Evolutionary conservation across 352 stramenopile genomes (phyloP).

Genomic region (Globisporangium perplexum): DNA sequence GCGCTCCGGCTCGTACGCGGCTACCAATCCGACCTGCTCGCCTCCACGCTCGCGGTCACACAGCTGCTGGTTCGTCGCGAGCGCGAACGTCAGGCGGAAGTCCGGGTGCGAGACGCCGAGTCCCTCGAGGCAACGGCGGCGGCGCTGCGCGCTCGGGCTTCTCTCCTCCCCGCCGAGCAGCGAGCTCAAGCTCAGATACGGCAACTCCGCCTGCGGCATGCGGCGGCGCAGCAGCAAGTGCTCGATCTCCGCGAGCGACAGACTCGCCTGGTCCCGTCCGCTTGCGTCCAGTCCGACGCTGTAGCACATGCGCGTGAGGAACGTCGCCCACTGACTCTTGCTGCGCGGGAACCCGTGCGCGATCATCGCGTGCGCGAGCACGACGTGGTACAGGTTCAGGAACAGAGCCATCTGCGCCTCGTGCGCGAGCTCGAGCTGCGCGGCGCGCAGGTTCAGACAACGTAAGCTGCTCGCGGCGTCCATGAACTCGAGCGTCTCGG

Average conservation of each 20-base stretch:
- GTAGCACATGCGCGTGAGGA: slow-evolving; percentile 63
- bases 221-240: slow-evolving; percentile 60
- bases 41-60: slow-evolving; percentile 4
- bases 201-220: slow-evolving; percentile 38
- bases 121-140: slow-evolving; percentile 8
- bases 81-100: slow-evolving; percentile 69
- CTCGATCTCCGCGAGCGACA: slow-evolving; percentile 79
- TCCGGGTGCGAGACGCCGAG: slow-evolving; percentile 60
- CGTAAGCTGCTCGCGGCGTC: slow-evolving; percentile 58
- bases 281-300: slow-evolving; percentile 24
- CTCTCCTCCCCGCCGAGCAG: neutral
- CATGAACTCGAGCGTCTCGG: slow-evolving; percentile 57
- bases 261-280: slow-evolving; percentile 21
- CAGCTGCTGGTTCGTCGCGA: slow-evolving; percentile 48
- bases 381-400: slow-evolving; percentile 71
- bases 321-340: slow-evolving; percentile 51
- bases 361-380: slow-evolving; percentile 78
- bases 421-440: slow-evolving; percentile 37
- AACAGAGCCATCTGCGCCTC: slow-evolving; percentile 73
- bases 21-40: slow-evolving; percentile 20
- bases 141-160: neutral
- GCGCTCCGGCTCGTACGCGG: slow-evolving; percentile 21
- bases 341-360: slow-evolving; percentile 49
- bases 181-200: slow-evolving; percentile 27
- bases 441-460: slow-evolving; percentile 35